These are phyloP conservation scores for Blastobotrys terrestris DNA, from an alignment of 805 yeast genomes.

Conservation along the genomic window DNA sequence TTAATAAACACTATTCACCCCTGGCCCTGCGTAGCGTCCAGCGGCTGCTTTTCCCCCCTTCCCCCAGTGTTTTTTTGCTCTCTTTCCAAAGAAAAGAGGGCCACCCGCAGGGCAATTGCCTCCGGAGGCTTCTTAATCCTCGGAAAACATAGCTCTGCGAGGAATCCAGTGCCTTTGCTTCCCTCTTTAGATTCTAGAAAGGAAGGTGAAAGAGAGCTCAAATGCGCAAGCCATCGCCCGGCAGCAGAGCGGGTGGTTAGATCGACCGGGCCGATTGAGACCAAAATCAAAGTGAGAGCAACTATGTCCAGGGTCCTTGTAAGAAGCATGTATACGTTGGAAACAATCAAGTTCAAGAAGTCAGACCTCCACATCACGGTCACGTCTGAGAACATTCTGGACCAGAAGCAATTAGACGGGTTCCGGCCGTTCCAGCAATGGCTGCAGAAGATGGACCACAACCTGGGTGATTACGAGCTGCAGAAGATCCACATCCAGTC, in stretches of 20 bases:
- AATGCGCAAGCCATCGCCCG: no score
- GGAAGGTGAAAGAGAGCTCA: no score
- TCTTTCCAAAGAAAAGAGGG: neutral
- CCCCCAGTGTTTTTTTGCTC: neutral
- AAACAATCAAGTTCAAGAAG: neutral
- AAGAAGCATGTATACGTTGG: neutral
- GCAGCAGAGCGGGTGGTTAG: no score
- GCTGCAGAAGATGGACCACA: conserved; percentile 3
- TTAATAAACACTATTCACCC: neutral
- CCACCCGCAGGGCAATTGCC: neutral
- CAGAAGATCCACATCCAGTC: conserved; percentile 19
- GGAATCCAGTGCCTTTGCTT: no score
- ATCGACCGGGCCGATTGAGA: neutral
- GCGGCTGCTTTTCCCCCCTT: neutral
- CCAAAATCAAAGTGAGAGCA: neutral
- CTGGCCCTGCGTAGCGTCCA: neutral
- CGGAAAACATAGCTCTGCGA: no score
- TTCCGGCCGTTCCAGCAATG: conserved; percentile 14
- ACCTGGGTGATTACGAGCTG: conserved; percentile 9
- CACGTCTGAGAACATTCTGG: neutral
- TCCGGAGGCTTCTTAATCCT: neutral
- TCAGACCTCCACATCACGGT: neutral
- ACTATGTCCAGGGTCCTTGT: neutral
- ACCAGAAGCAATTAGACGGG: conserved; percentile 3
- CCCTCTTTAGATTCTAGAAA: no score